Conservation (phyloP, 139 green algal genomes). For the Spirogloea muscicola region DNA sequence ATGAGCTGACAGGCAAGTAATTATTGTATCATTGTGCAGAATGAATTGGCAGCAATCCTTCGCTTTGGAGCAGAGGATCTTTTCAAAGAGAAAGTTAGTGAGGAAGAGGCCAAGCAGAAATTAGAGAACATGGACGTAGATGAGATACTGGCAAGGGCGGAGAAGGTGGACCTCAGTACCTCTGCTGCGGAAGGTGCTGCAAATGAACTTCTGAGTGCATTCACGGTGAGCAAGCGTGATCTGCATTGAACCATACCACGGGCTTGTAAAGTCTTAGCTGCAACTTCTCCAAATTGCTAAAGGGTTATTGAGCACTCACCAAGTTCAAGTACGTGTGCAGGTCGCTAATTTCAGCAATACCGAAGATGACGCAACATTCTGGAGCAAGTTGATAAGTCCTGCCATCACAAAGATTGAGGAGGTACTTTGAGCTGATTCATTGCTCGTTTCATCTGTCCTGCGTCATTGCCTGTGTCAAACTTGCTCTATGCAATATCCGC, state of each 20-base stretch:
- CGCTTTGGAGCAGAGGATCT: conserved; percentile 91
- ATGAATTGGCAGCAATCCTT: conserved; percentile 92
- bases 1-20: too few relatives aligned
- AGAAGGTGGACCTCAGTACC: conserved; percentile 62
- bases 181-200: conserved; percentile 27
- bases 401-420: too few relatives aligned
- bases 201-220: conserved; percentile 75
- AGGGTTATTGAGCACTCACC: too few relatives aligned
- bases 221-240: conserved; percentile 32
- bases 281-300: too few relatives aligned
- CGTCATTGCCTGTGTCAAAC: too few relatives aligned
- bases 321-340: too few relatives aligned
- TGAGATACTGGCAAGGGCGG: conserved; percentile 82
- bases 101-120: conserved; percentile 25
- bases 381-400: too few relatives aligned
- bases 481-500: too few relatives aligned
- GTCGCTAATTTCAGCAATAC: conserved; percentile 57
- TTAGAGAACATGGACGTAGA: conserved; percentile 73
- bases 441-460: too few relatives aligned
- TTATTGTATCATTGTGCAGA: conserved; percentile 65
- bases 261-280: too few relatives aligned
- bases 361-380: conserved; percentile 91
- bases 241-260: too few relatives aligned
- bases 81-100: conserved; percentile 70
- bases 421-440: too few relatives aligned